phyloP scores from a whole-genome alignment of 2,329 filamentous ascomycete genomes.

The Xylariaceae sp. region DNA sequence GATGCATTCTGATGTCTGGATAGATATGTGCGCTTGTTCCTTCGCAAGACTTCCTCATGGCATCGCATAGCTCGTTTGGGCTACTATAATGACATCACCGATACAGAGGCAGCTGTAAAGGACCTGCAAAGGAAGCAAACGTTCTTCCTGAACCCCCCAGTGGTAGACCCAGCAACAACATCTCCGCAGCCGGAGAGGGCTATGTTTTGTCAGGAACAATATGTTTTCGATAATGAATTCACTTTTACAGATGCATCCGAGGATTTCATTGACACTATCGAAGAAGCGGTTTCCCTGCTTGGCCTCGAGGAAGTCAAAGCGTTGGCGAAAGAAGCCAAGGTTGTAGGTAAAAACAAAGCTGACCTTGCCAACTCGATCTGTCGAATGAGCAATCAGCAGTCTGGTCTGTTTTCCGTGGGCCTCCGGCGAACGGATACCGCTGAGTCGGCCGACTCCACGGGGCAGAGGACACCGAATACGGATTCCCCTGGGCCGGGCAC shows the following conservation, averaged over 20 bases:
- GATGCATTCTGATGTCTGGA: conserved; percentile 12
- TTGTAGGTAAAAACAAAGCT: conserved; percentile 82
- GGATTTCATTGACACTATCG: conserved; percentile 67
- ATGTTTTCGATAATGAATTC: conserved; percentile 54
- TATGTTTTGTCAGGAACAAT: conserved; percentile 38
- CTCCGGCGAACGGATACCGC: conserved; percentile 62
- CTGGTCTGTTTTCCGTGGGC: conserved; percentile 66
- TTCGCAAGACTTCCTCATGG: conserved; percentile 89
- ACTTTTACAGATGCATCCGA: conserved; percentile 78
- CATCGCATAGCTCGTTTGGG: conserved; percentile 74
- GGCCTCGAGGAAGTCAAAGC: conserved; percentile 83
- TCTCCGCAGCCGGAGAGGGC: conserved; percentile 20
- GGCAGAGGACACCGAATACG: conserved; percentile 38
- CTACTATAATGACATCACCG: conserved; percentile 78
- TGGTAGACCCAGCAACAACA: conserved; percentile 12
- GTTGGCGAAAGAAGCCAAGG: conserved; percentile 80
- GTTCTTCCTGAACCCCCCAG: conserved; percentile 44
- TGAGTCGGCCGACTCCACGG: conserved; percentile 48
- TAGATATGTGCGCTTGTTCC: conserved; percentile 86
- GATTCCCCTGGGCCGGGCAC: conserved; percentile 25
- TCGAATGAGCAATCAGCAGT: conserved; percentile 69
- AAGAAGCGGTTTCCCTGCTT: conserved; percentile 78
- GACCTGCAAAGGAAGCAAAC: conserved; percentile 56
- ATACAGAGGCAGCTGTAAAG: conserved; percentile 63
- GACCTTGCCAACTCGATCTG: conserved; percentile 73